Percentiles rank a stretch among this genome's conserved stretches.
phyloP scores from a whole-genome alignment of 257 asterid species.

The Cordia subcordata region DNA sequence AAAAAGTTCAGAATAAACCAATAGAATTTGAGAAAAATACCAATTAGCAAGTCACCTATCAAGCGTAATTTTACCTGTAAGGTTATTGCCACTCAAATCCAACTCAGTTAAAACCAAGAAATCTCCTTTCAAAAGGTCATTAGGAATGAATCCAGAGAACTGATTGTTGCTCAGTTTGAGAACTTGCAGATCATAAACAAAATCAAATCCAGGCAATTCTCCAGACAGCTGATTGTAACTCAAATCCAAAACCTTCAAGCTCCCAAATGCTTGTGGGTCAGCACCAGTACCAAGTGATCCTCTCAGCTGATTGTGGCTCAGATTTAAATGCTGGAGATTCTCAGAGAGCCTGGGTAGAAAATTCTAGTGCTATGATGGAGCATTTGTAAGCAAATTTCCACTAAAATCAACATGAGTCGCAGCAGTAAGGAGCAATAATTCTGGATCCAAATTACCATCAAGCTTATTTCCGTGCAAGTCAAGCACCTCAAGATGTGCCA shows the following conservation, averaged over 20 bases:
- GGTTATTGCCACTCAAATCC: constrained; percentile 84
- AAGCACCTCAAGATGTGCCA: constrained; percentile 61
- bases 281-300: constrained; percentile 73
- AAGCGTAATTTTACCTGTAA: constrained; percentile 50
- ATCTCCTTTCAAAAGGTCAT: constrained; percentile 81
- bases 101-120: constrained; percentile 62
- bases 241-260: constrained; percentile 78
- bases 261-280: constrained; percentile 57
- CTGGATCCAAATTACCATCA: constrained; percentile 64
- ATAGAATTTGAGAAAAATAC: no score
- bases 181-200: constrained; percentile 79
- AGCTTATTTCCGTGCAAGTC: constrained; percentile 89
- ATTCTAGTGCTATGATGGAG: constrained; percentile 38
- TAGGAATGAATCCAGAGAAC: constrained; percentile 73
- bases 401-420: constrained; percentile 80
- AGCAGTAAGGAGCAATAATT: constrained; percentile 57
- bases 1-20: no score
- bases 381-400: constrained; percentile 53
- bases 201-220: constrained; percentile 78
- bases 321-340: constrained; percentile 62
- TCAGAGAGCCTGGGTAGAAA: constrained; percentile 58
- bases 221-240: constrained; percentile 88
- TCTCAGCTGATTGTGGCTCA: constrained; percentile 60
- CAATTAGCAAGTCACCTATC: no score
- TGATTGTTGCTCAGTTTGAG: constrained; percentile 69